phyloP scores from a whole-genome alignment of 1,284 basidiomycete genomes.

The Ustilago vetiveriae region DNA sequence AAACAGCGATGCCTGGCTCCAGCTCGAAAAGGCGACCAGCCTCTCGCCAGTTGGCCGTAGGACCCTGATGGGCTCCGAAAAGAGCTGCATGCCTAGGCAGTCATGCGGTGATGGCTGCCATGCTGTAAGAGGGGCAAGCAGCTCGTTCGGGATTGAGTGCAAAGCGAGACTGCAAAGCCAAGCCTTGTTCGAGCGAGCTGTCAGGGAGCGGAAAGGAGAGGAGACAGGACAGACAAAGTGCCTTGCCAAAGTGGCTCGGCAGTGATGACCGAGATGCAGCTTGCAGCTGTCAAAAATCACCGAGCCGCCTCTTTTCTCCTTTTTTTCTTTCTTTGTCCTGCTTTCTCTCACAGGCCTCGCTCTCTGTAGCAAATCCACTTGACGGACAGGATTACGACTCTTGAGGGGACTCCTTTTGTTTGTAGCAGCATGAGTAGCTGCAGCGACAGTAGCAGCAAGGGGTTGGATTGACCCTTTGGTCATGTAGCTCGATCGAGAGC shows the following conservation, averaged over 20 bases:
- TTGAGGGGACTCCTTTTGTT: no score
- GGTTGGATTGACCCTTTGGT: slow-evolving; percentile 16
- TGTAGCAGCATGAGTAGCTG: no score
- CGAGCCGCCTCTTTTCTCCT: slow-evolving; percentile 9
- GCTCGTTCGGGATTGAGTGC: no score
- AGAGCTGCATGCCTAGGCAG: neutral
- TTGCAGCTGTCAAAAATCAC: slow-evolving; percentile 40
- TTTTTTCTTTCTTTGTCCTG: no score
- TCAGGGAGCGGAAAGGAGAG: slow-evolving; percentile 5
- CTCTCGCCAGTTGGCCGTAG: slow-evolving; percentile 4
- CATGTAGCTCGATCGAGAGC: neutral
- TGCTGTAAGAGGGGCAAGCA: neutral
- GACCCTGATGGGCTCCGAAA: slow-evolving; percentile 2
- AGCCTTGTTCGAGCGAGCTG: neutral
- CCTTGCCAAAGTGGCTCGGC: slow-evolving; percentile 26
- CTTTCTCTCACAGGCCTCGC: no score
- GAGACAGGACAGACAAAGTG: slow-evolving; percentile 7
- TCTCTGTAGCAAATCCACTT: no score
- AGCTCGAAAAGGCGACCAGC: no score
- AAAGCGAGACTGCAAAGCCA: no score
- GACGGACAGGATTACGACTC: no score
- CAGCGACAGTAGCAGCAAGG: slow-evolving; percentile 29
- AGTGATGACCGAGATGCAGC: slow-evolving; percentile 44
- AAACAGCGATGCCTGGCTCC: slow-evolving; percentile 2
- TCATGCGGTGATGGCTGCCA: neutral